Evolutionary conservation across 1,284 basidiomycete genomes (phyloP).

Genomic region (Phylloboletellus chloephorus): DNA sequence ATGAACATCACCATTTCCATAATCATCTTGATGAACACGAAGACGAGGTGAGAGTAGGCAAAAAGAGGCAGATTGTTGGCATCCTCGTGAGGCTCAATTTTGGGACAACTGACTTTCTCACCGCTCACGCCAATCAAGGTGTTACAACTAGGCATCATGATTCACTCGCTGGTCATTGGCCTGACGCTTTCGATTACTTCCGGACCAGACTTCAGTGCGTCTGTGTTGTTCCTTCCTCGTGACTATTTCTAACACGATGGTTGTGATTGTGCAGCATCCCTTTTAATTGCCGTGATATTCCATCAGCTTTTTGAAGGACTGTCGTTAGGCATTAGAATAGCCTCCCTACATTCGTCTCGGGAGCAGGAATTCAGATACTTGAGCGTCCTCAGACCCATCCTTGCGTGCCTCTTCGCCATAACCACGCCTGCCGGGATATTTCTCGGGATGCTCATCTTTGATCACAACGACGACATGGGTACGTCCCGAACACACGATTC

Average conservation of each 20-base stretch:
- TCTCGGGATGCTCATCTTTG: constrained; percentile 49
- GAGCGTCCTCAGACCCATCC: constrained; percentile 42
- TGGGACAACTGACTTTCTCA: neutral
- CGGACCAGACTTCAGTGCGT: constrained; percentile 65
- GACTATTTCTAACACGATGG: constrained; percentile 4
- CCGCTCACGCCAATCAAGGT: constrained; percentile 40
- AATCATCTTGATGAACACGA: constrained; percentile 6
- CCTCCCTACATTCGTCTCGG: constrained; percentile 47
- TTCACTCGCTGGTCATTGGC: constrained; percentile 77
- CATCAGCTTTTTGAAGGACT: constrained; percentile 79
- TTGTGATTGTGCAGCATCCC: constrained; percentile 43
- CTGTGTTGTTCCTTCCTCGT: neutral
- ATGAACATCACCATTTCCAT: constrained; percentile 8
- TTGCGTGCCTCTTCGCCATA: constrained; percentile 62
- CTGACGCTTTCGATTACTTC: constrained; percentile 63
- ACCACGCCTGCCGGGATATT: constrained; percentile 66
- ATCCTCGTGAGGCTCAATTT: constrained; percentile 45
- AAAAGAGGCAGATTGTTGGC: constrained; percentile 55
- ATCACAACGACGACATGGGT: constrained; percentile 30
- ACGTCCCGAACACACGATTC: constrained; percentile 8
- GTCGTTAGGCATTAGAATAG: constrained; percentile 71
- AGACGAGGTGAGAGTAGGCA: constrained; percentile 37
- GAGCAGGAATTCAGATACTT: constrained; percentile 18
- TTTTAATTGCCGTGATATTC: constrained; percentile 68
- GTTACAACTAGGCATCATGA: constrained; percentile 73